Evolutionary conservation across 2,329 filamentous ascomycete species (phyloP), one percentile per base, ranked within the genome.

Genomic region (Penicillium italicum): DNA sequence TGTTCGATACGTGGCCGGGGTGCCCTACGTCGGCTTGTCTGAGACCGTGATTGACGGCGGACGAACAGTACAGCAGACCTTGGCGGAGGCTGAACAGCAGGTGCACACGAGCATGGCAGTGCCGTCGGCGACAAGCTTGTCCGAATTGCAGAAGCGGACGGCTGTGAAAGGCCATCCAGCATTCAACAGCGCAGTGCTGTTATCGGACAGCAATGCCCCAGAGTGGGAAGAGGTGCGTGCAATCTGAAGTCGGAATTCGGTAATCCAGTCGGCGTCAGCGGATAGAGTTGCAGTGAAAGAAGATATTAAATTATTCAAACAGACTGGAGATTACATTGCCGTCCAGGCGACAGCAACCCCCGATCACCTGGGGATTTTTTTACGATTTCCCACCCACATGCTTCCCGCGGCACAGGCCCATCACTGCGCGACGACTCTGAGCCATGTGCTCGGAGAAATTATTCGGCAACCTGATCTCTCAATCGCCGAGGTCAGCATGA

Each of bases 71-170:
- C 30, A 36, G 45, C 30, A 48, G 22, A 36, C 31, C 16, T 36
- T 48, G 31, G 45, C 45, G 26, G 18, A 36, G 18, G 45, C 37
- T 36, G 45, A 48, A 36, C 45, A 48, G 31, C 45, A 48, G 22
- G 22, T 36, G 33, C 24, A 33, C 14, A 48, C 14, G 45, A 36
- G 45, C 45, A 31, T 48, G 33, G 30, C 45, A 12, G 45, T 48
- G 22, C 45, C 45, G 18, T 48, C 45, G 20, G 20, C 30, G 30
- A 48, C 45, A 34, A 48, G 30, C 26, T 16, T 48, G 7, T 24
- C 45, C 31, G 45, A 48, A n/a, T 36, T 48, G 30, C 45, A 48
- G 20, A 48, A 48, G n/a, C 37, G 45, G 45, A 48, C 45, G 30
- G 45, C 45, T 18, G 14, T 26, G 20, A 18, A 48, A 24, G 45